Evolutionary conservation across 2,329 filamentous ascomycete genomes (phyloP).

Genomic region (Dichotomopilus funicola): DNA sequence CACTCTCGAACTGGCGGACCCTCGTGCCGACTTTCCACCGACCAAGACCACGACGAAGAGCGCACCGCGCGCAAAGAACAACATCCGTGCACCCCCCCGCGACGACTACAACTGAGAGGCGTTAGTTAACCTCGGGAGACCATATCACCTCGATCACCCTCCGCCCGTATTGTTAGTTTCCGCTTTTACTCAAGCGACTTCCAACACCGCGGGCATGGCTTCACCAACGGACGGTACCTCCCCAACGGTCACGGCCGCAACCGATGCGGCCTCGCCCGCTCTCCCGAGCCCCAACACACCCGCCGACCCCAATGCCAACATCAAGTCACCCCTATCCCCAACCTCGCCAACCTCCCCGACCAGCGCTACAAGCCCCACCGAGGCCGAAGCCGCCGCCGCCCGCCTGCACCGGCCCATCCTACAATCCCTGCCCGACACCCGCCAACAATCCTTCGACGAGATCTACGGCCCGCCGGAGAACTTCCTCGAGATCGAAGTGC

Average conservation of each 20-base stretch:
- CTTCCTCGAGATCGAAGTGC: conserved; percentile 89
- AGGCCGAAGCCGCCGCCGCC: conserved; percentile 27
- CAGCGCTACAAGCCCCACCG: conserved; percentile 3
- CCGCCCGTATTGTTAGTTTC: no score
- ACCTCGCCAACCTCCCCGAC: conserved; percentile 23
- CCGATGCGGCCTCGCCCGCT: conserved; percentile 3
- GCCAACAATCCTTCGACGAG: conserved; percentile 95
- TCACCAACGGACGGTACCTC: conserved; percentile 30
- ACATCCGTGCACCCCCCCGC: no score
- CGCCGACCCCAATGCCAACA: no score
- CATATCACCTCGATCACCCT: no score
- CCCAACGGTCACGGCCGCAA: background rate
- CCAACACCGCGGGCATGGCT: conserved; percentile 36
- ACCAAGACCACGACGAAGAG: background rate
- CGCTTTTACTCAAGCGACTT: background rate
- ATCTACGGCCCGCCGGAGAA: conserved; percentile 98
- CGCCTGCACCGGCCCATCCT: conserved; percentile 48
- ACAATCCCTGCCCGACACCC: conserved; percentile 64
- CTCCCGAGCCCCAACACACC: no score
- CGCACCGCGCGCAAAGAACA: background rate
- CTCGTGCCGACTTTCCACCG: background rate
- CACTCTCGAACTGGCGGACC: background rate
- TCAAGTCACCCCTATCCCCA: background rate
- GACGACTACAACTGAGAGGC: no score
- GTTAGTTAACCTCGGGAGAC: no score